These are phyloP conservation scores for Amanita rubescens DNA, from an alignment of 768 basidiomycete species.

Conservation along the genomic window DNA sequence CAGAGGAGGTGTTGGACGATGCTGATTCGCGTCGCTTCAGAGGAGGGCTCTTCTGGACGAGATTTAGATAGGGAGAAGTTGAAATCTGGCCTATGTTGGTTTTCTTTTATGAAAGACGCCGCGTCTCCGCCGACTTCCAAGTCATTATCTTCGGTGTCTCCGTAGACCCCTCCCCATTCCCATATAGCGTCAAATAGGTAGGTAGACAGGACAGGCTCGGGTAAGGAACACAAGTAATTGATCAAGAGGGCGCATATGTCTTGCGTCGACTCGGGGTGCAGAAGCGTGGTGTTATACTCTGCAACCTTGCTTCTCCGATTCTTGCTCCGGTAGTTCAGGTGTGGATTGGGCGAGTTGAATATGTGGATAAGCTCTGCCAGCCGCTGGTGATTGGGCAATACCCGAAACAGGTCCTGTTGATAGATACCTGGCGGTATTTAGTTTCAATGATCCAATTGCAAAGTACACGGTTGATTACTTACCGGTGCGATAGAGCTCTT, in stretches of 20 bases:
- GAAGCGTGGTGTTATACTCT: conserved; percentile 22
- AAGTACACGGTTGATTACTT: background rate
- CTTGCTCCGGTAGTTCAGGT: conserved; percentile 10
- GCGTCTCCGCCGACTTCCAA: background rate
- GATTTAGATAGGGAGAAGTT: background rate
- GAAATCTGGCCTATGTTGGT: background rate
- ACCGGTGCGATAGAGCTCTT: conserved; percentile 37
- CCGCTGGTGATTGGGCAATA: conserved; percentile 27
- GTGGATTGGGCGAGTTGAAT: conserved; percentile 25
- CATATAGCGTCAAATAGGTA: conserved; percentile 28
- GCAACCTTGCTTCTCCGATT: background rate
- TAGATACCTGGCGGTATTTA: conserved; percentile 21
- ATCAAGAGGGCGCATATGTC: conserved; percentile 35
- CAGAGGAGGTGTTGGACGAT: conserved; percentile 30
- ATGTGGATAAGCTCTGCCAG: conserved; percentile 29
- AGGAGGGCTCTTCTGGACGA: conserved; percentile 10
- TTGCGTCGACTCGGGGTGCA: conserved; percentile 28
- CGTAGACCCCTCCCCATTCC: conserved; percentile 25
- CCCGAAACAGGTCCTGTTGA: conserved; percentile 25
- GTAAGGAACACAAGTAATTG: conserved; percentile 32
- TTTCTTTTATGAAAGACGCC: background rate
- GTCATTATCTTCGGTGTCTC: conserved; percentile 10
- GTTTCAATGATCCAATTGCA: conserved; percentile 8
- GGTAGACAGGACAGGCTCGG: conserved; percentile 30
- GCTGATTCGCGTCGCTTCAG: conserved; percentile 18